Percentiles rank a stretch among this genome's conserved stretches.
Evolutionary conservation across 371 early-diverging fungal species (phyloP).

Genomic region (Mortierella sp.): DNA sequence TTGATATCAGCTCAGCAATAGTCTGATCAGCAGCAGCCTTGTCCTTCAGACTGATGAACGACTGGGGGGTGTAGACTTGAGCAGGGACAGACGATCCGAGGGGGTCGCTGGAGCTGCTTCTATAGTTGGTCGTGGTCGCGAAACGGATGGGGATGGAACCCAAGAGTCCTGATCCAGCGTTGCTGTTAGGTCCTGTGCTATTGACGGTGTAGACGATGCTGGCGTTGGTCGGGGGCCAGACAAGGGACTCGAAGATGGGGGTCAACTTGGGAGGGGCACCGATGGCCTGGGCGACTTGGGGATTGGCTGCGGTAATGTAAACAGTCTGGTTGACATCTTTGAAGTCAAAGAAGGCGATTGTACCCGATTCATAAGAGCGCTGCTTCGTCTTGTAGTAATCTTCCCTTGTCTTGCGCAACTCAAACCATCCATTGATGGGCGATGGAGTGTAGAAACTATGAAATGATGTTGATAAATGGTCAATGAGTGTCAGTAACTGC

Average conservation of each 20-base stretch:
- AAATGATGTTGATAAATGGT: not conserved
- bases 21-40: conserved; percentile 15
- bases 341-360: not conserved
- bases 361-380: too few species aligned
- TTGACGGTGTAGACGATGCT: conserved; percentile 29
- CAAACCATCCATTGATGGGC: conserved; percentile 38
- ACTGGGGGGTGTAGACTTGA: conserved; percentile 10
- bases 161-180: conserved; percentile 30
- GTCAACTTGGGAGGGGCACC: conserved; percentile 29
- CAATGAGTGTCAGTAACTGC: too few species aligned
- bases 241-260: conserved; percentile 14
- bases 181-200: conserved; percentile 8
- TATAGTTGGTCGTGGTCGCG: not conserved
- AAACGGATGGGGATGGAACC: conserved; percentile 44
- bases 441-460: conserved; percentile 33
- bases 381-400: not conserved
- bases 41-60: conserved; percentile 7
- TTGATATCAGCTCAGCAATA: not conserved
- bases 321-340: conserved; percentile 29
- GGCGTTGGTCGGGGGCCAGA: conserved; percentile 42
- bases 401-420: not conserved
- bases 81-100: not conserved
- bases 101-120: not conserved
- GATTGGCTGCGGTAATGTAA: conserved; percentile 20
- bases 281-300: conserved; percentile 25